Conservation (phyloP, 2,329 filamentous ascomycete species). For the Alternaria sp. region DNA sequence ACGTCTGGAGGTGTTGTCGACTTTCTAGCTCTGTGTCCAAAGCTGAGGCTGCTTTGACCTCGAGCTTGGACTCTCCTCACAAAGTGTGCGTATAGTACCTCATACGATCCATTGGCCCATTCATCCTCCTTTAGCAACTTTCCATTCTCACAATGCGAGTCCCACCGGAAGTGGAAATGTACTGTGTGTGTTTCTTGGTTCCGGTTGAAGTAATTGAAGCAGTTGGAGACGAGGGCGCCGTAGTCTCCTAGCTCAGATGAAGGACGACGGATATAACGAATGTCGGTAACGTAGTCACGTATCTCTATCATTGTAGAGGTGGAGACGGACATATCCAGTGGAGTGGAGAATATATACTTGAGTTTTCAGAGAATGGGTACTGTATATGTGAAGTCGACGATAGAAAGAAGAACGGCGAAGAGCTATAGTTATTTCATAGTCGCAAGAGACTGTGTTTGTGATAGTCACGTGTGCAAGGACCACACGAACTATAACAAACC, state of each 20-base stretch:
- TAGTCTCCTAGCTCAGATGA: not conserved
- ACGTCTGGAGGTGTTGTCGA: not conserved
- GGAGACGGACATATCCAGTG: not conserved
- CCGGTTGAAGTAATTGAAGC: not conserved
- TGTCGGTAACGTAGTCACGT: not conserved
- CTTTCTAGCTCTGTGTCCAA: not conserved
- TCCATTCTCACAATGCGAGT: not conserved
- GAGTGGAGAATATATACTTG: not conserved
- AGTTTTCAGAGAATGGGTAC: rapidly evolving
- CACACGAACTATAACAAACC: not conserved
- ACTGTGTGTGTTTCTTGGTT: not conserved
- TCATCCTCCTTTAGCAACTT: not conserved
- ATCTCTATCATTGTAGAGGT: not conserved
- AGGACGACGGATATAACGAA: not conserved
- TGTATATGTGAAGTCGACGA: not conserved
- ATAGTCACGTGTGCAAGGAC: not conserved
- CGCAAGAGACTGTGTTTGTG: not conserved
- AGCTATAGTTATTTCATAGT: not conserved
- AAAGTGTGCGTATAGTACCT: not conserved
- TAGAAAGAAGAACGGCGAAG: not conserved
- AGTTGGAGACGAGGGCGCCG: not conserved
- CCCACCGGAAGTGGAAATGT: slow-evolving; percentile 5
- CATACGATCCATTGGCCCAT: not conserved
- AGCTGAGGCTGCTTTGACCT: not conserved
- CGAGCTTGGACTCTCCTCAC: not conserved